Base-by-base conservation (phyloP, 2,329 filamentous ascomycete genomes). In the Fusarium algeriense region DNA sequence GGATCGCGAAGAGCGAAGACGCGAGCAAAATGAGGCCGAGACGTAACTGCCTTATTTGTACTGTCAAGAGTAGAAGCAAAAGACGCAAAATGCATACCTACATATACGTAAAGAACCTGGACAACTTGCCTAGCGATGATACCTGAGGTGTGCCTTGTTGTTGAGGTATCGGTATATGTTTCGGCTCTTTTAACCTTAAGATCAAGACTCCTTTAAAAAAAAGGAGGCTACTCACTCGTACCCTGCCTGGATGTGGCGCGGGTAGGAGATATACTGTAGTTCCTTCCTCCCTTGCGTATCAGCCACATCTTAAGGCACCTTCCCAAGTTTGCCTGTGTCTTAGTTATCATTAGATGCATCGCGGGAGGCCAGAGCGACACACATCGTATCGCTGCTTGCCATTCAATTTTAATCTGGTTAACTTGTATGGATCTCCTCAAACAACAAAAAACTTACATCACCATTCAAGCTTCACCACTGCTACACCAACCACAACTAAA, bases 141-240 rank as follows among this genome's bases (percentile, higher is more conserved):
- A 46, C 41, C 13, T 15, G 17, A 34, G 49, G 50, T 44, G 37
- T 54, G 41, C 54, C 54, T 57, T 49, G 40, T 49, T 30, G 34
- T 34, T 23, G 20, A 45, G 35, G 52, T 52, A 26, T 41, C 34
- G 35, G 38, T 46, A 44, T 28, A 56, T 26, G 20, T 35, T 45
- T 54, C 46, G 58, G 60, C 40, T 62, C 34, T 38, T 54, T 43
- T 64, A 64, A 64, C 41, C 61, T 41, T 46, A 44, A 64, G 28
- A 13, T 34, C 20, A 46, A 40, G 58, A 62, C 60, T 37, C 58
- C 40, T 23, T 55, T 32, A n/a, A 30, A 11, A 34, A 34, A 28
- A 23, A 40, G n/a, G 28, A 59, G 40, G n/a, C 23, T 57, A 19
- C 30, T 30, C 30, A 30, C 12, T 38, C 7, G 30, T 61, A 32